These are phyloP conservation scores for Sistotremastrum suecicum DNA, from an alignment of 768 basidiomycete genomes.

Conservation along the genomic window DNA sequence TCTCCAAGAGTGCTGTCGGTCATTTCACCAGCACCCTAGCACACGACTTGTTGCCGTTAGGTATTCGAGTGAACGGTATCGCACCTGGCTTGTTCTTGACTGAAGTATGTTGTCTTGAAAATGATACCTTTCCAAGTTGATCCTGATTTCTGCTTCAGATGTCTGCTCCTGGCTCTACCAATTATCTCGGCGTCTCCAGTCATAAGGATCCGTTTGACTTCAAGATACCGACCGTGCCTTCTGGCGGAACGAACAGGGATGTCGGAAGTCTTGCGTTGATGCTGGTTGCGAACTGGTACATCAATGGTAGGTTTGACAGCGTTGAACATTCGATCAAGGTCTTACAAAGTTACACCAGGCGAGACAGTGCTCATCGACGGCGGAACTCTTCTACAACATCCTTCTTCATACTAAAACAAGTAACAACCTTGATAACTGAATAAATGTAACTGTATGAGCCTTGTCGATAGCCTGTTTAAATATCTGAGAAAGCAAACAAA, in stretches of 20 bases:
- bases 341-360: neutral
- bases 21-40: conserved; percentile 32
- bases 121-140: neutral
- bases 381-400: conserved; percentile 26
- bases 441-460: too few species aligned
- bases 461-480: too few species aligned
- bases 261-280: conserved; percentile 29
- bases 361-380: conserved; percentile 37
- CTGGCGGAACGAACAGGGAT: conserved; percentile 25
- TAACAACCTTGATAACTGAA: neutral
- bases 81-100: conserved; percentile 20
- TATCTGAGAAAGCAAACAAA: too few species aligned
- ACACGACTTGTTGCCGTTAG: conserved; percentile 32
- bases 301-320: conserved; percentile 21
- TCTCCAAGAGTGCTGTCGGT: conserved; percentile 33
- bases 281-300: conserved; percentile 31
- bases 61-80: conserved; percentile 35
- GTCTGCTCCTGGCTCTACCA: conserved; percentile 14
- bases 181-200: conserved; percentile 13
- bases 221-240: conserved; percentile 20
- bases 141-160: conserved; percentile 8
- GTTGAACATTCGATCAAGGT: neutral
- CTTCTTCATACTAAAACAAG: conserved; percentile 19
- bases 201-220: conserved; percentile 13
- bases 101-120: neutral